Evolutionary conservation across 768 basidiomycete genomes (phyloP), one percentile per base, ranked within the genome.

Genomic region (Tulasnella sp.): DNA sequence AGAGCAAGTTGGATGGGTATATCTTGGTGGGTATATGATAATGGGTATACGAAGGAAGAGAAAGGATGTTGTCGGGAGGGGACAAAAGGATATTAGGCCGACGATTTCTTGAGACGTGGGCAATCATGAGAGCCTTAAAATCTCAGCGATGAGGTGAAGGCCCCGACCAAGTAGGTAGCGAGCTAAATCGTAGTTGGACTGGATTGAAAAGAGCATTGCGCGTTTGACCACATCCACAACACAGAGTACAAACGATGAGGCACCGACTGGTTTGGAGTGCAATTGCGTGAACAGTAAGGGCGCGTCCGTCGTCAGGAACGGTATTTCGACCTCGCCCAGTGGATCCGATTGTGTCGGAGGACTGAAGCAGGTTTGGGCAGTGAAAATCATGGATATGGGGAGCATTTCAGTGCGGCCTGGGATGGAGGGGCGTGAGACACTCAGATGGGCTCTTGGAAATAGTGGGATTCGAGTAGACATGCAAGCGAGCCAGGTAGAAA

Each of bases 1-100:
- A 36, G 18, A 68, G 62, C 62, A 68, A 68, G 62, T 68, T 36
- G 62, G 62, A 68, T 31, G 62, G 62, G 62, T 68, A 62, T 62
- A 68, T 68, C 31, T 31, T 34, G 62, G 34, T 16, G 62, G 62
- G 62, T 68, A 68, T 68, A 68, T 68, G 62, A 68, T 68, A 36
- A 68, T 68, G 62, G 62, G 62, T 68, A 68, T 68, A 68, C 34
- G 62, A 68, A 16, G 31, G 52, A 24, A 36, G 62, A 68, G 62
- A 36, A 68, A 7, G 31, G 62, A 68, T 16, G 34, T 1, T 68
- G 62, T 36, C 62, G 62, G 31, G 62, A 68, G 62, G 62, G 62
- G 34, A 27, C 6, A 31, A 34, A 68, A 31, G 62, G 62, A 18
- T 68, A 68, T 68, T 36, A 68, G n/a, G 27, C 62, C 62, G 34